A percentile compares a stretch with the other conserved stretches of the same genome.
Evolutionary conservation across 2,329 filamentous ascomycete species (phyloP).

Genomic region (Hypoxylon sp.): DNA sequence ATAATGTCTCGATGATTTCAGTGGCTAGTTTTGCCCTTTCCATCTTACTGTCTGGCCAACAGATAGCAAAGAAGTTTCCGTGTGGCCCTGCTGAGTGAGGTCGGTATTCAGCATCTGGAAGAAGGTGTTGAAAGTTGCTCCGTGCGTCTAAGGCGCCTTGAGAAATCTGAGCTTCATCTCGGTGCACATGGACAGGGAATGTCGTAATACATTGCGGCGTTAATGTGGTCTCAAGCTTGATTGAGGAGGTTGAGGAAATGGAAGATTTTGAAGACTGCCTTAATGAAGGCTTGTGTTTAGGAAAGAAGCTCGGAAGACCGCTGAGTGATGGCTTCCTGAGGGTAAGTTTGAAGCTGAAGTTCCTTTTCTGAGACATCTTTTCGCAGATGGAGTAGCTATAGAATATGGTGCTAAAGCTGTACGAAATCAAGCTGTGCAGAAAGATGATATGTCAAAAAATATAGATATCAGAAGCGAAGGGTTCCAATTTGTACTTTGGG

Average conservation of each 20-base stretch:
- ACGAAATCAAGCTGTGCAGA: no score
- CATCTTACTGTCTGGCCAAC: conserved; percentile 7
- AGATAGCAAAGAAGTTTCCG: conserved; percentile 13
- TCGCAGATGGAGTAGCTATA: background rate
- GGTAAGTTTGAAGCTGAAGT: conserved; percentile 6
- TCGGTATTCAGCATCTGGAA: conserved; percentile 7
- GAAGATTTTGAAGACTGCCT: conserved; percentile 12
- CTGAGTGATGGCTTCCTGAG: conserved; percentile 10
- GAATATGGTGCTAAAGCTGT: no score
- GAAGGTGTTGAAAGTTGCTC: conserved; percentile 11
- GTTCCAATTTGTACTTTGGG: no score
- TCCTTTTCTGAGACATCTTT: conserved; percentile 14
- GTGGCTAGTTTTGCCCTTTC: conserved; percentile 9
- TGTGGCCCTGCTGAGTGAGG: conserved; percentile 7
- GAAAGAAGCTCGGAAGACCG: conserved; percentile 6
- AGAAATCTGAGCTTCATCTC: conserved; percentile 4
- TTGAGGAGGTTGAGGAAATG: conserved; percentile 1
- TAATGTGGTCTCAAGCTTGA: conserved; percentile 9
- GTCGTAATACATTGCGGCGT: conserved; percentile 10
- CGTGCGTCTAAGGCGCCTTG: conserved; percentile 7
- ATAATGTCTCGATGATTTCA: conserved; percentile 14
- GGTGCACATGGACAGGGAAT: conserved; percentile 10
- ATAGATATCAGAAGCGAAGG: no score
- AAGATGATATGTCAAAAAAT: no score
- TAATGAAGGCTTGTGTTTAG: conserved; percentile 3